A percentile compares a stretch with the other conserved stretches of the same genome.
Conservation (phyloP, 1,139 yeast species). For the Torulaspora globosa region DNA sequence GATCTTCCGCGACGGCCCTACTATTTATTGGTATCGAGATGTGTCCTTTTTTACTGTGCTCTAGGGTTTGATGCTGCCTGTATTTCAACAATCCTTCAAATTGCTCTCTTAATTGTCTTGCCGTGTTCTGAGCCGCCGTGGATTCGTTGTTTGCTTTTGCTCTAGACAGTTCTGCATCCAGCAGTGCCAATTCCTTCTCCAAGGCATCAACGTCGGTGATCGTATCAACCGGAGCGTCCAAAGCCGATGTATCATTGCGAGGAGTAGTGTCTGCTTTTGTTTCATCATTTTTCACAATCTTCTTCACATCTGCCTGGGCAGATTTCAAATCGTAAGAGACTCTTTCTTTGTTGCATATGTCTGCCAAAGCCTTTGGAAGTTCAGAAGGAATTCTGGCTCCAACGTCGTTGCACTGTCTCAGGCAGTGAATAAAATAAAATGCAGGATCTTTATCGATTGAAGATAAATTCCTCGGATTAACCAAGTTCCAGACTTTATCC, state of each 20-base stretch:
- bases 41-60: conserved; percentile 30
- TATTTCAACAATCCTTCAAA: conserved; percentile 75
- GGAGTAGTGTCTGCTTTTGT: not conserved
- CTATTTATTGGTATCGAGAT: conserved; percentile 25
- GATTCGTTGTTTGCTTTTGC: conserved; percentile 52
- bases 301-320: conserved; percentile 44
- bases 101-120: conserved; percentile 58
- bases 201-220: conserved; percentile 86
- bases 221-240: conserved; percentile 43
- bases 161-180: conserved; percentile 58
- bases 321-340: conserved; percentile 70
- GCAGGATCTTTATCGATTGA: conserved; percentile 93
- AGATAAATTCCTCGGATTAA: conserved; percentile 81
- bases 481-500: conserved; percentile 92
- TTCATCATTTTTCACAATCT: conserved; percentile 9
- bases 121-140: conserved; percentile 38
- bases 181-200: conserved; percentile 69
- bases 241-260: not conserved
- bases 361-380: conserved; percentile 90
- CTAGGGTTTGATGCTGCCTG: conserved; percentile 46
- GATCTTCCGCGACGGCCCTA: conserved; percentile 42
- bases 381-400: conserved; percentile 86
- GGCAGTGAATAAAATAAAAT: conserved; percentile 79
- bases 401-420: conserved; percentile 75
- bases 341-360: conserved; percentile 81